These are phyloP conservation scores for Kickxella alabastrina DNA, from an alignment of 192 early-diverging fungal species.

Conservation along the genomic window DNA sequence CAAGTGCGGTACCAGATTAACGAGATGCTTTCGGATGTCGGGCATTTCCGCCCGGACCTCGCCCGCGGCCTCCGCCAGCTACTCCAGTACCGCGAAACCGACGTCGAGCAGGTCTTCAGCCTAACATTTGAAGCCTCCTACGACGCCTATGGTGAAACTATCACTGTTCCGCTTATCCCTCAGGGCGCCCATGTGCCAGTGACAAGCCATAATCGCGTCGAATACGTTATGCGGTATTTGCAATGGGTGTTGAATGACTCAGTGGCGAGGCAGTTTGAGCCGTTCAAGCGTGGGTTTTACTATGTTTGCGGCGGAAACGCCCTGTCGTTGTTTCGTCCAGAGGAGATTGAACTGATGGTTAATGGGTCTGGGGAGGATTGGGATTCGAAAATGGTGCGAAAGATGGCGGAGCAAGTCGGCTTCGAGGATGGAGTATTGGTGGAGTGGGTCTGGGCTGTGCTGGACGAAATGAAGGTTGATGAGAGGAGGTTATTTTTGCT, in stretches of 20 bases:
- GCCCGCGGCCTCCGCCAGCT: slow-evolving; percentile 79
- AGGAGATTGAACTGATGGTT: slow-evolving; percentile 89
- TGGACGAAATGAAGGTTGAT: slow-evolving; percentile 60
- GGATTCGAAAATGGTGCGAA: slow-evolving; percentile 24
- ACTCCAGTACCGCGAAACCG: slow-evolving; percentile 72
- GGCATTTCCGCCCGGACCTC: slow-evolving; percentile 67
- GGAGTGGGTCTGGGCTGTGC: slow-evolving; percentile 77
- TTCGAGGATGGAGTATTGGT: slow-evolving; percentile 43
- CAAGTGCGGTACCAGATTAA: slow-evolving; percentile 52
- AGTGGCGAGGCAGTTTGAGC: slow-evolving; percentile 71
- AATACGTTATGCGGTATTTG: slow-evolving; percentile 81
- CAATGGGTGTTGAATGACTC: slow-evolving; percentile 77
- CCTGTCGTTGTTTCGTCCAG: slow-evolving; percentile 78
- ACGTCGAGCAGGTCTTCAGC: slow-evolving; percentile 83
- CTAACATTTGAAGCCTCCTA: slow-evolving; percentile 72
- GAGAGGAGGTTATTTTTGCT: slow-evolving; percentile 74
- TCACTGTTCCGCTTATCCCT: slow-evolving; percentile 61
- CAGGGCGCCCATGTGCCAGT: slow-evolving; percentile 60
- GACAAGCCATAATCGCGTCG: slow-evolving; percentile 60
- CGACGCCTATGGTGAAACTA: slow-evolving; percentile 65
- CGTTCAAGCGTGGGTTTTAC: slow-evolving; percentile 84
- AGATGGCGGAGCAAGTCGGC: slow-evolving; percentile 52
- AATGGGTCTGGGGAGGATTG: slow-evolving; percentile 69
- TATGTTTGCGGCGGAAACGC: slow-evolving; percentile 86
- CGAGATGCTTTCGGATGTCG: slow-evolving; percentile 75